phyloP scores from a whole-genome alignment of 2,329 filamentous ascomycete species.

The Pseudocercospora macadamiae region DNA sequence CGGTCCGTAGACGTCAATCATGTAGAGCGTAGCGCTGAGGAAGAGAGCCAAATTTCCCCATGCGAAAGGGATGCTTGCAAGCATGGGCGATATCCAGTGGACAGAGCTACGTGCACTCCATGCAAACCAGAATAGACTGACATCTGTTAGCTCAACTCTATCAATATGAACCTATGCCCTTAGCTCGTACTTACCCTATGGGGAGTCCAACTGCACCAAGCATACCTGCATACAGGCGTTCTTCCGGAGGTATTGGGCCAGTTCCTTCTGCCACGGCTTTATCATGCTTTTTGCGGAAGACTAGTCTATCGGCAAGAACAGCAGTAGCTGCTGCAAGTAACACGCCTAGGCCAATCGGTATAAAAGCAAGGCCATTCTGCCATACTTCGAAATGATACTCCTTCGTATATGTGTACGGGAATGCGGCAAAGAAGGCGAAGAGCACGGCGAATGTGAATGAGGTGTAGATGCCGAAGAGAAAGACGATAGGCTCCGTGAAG shows the following conservation, averaged over 20 bases:
- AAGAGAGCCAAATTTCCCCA: slow-evolving; percentile 40
- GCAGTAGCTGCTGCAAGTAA: slow-evolving; percentile 53
- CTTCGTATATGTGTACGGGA: slow-evolving; percentile 58
- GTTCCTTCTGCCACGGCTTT: slow-evolving; percentile 34
- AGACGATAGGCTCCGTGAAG: slow-evolving; percentile 42
- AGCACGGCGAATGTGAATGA: slow-evolving; percentile 37
- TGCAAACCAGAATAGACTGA: slow-evolving; percentile 44
- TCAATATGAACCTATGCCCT: not conserved
- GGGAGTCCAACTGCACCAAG: slow-evolving; percentile 40
- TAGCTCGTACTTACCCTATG: slow-evolving; percentile 28
- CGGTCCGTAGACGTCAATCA: slow-evolving; percentile 58
- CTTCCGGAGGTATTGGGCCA: slow-evolving; percentile 36
- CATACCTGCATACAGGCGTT: slow-evolving; percentile 41
- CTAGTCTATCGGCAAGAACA: slow-evolving; percentile 40
- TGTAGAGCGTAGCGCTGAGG: slow-evolving; percentile 46
- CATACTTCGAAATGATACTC: slow-evolving; percentile 77
- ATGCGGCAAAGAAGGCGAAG: slow-evolving; percentile 40
- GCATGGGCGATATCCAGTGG: slow-evolving; percentile 44
- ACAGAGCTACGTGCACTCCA: slow-evolving; percentile 41
- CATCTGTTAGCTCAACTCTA: slow-evolving; percentile 8
- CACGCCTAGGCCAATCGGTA: slow-evolving; percentile 72
- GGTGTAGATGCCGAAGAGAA: slow-evolving; percentile 36
- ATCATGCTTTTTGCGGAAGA: slow-evolving; percentile 42
- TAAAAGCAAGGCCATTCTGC: slow-evolving; percentile 75
- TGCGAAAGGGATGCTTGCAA: slow-evolving; percentile 39